Evolutionary conservation across 139 green algal genomes (phyloP).

Genomic region (Penium margaritaceum): DNA sequence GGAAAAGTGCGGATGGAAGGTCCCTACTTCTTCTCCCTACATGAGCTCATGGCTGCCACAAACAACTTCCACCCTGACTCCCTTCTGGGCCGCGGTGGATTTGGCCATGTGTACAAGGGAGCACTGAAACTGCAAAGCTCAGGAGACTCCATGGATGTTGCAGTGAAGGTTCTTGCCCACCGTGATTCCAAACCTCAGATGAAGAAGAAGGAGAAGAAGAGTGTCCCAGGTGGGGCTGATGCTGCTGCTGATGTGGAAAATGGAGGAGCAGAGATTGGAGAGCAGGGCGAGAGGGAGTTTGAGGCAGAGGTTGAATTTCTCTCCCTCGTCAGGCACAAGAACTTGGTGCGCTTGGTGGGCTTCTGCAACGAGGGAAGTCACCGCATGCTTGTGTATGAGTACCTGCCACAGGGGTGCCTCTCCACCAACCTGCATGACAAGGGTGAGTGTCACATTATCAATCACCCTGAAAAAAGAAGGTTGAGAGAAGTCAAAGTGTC

Average conservation of each 20-base stretch:
- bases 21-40: slow-evolving; percentile 12
- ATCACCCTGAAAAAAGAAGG: neutral
- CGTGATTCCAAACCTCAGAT: no score
- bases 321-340: slow-evolving; percentile 10
- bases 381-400: slow-evolving; percentile 47
- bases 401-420: slow-evolving; percentile 41
- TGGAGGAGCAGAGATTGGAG: no score
- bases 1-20: no score
- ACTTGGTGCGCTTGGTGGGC: slow-evolving; percentile 42
- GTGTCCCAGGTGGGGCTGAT: no score
- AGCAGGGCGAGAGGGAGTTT: slow-evolving; percentile 41
- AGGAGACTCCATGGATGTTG: neutral
- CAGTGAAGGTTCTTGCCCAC: neutral
- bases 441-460: neutral
- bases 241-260: no score
- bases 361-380: slow-evolving; percentile 42
- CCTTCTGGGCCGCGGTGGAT: slow-evolving; percentile 23
- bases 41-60: slow-evolving; percentile 20
- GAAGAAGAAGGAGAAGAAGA: no score
- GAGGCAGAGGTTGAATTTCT: slow-evolving; percentile 43
- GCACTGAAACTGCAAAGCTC: slow-evolving; percentile 4
- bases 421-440: slow-evolving; percentile 25
- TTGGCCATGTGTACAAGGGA: slow-evolving; percentile 41
- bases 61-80: slow-evolving; percentile 7
- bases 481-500: no score